Conservation (phyloP, 2,329 filamentous ascomycete genomes). For the Cercospora janseana region DNA sequence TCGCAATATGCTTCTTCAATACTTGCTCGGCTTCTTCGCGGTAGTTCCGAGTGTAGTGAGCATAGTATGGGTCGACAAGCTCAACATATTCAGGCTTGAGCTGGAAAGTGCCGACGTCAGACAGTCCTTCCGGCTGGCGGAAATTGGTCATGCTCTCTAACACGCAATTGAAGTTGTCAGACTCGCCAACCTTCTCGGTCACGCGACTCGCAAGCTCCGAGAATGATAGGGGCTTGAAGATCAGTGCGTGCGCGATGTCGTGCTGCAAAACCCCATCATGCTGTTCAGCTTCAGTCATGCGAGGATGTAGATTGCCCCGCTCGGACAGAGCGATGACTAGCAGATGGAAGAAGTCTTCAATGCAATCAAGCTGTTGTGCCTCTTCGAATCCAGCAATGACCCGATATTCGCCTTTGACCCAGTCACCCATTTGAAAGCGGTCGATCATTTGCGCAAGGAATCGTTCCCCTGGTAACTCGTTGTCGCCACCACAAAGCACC, state of each 20-base stretch:
- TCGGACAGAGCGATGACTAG: constrained; percentile 89
- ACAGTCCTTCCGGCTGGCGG: constrained; percentile 84
- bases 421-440: constrained; percentile 81
- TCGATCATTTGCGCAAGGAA: constrained; percentile 89
- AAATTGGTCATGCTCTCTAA: constrained; percentile 86
- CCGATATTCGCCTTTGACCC: constrained; percentile 81
- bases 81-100: constrained; percentile 82
- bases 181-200: constrained; percentile 84
- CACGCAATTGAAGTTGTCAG: constrained; percentile 81
- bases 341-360: constrained; percentile 93
- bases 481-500: constrained; percentile 77
- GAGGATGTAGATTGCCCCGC: constrained; percentile 72
- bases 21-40: constrained; percentile 90
- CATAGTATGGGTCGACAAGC: constrained; percentile 90
- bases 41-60: constrained; percentile 95
- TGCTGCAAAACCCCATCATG: constrained; percentile 69
- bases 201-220: constrained; percentile 85
- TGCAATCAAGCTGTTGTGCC: constrained; percentile 81
- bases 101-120: constrained; percentile 91
- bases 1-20: constrained; percentile 82
- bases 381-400: constrained; percentile 77
- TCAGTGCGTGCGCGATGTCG: constrained; percentile 89
- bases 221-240: constrained; percentile 93
- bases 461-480: constrained; percentile 43
- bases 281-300: constrained; percentile 65